Evolutionary conservation across 2,329 filamentous ascomycete species (phyloP).

Genomic region (Fusarium avenaceum): DNA sequence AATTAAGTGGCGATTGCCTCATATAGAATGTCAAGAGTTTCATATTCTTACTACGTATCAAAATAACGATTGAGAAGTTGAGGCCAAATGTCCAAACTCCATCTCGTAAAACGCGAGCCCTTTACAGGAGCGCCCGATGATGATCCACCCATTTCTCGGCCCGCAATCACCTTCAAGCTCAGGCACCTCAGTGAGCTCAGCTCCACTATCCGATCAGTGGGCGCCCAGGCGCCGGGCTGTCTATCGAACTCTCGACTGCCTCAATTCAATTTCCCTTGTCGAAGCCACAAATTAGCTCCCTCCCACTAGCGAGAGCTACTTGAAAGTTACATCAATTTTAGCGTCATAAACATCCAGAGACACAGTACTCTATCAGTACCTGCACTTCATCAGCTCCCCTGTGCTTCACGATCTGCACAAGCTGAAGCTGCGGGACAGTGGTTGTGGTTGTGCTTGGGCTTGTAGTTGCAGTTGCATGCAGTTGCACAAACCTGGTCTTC

Average conservation of each 20-base stretch:
- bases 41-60: neutral
- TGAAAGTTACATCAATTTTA: constrained; percentile 5
- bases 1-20: neutral
- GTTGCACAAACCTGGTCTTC: constrained; percentile 9
- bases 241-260: neutral
- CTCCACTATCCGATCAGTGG: constrained; percentile 24
- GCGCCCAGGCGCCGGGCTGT: neutral
- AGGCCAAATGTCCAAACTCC: constrained; percentile 4
- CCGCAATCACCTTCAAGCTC: constrained; percentile 26
- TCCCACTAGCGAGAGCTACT: constrained; percentile 29
- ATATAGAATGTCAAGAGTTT: constrained; percentile 7
- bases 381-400: constrained; percentile 22
- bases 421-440: constrained; percentile 6
- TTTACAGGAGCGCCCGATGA: neutral
- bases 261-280: constrained; percentile 39
- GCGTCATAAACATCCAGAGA: neutral
- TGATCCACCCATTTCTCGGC: constrained; percentile 36
- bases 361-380: constrained; percentile 11
- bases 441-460: too few relatives aligned
- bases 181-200: constrained; percentile 9
- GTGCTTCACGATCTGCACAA: constrained; percentile 31
- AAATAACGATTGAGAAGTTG: neutral
- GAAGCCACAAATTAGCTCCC: constrained; percentile 44
- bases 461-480: neutral
- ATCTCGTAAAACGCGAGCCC: too few relatives aligned